Evolutionary conservation across 352 stramenopile genomes (phyloP), one percentile per base, ranked within the genome.

Genomic region (Globisporangium splendens): DNA sequence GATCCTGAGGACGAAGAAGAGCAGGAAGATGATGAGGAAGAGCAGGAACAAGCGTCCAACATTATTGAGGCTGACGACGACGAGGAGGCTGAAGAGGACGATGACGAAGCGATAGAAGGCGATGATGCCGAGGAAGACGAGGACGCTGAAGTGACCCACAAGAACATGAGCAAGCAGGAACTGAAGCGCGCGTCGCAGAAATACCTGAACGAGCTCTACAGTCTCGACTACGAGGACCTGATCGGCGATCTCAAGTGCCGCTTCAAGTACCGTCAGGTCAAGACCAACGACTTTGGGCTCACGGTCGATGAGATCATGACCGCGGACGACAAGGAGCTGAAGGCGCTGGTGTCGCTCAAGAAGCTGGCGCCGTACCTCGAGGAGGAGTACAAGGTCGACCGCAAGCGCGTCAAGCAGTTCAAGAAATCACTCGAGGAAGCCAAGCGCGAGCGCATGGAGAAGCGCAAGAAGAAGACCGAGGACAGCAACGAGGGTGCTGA

Each of bases 171-270:
- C 12, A 56, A 58, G 0, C 67, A 76, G 22, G 73, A 96, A 56
- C 81, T 93, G 47, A 52, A 88, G 57, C 68, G 62, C 22, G 95
- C 95, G 65, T 91, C 96, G 73, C 72, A 96, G 56, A 93, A 98
- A 63, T 93, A 97, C 60, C 72, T 98, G 57, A 93, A 99, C 50
- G 96, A 99, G 62, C 74, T 99, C 10, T 99, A 99, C 72, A 91
- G 96, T 46, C 78, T 99, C 22, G 97, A 99, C 72, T 99, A 99
- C 66, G 97, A 99, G 72, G 97, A 99, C 64, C 88, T 99, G 43
- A 98, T 99, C 62, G 97, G 91, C 20, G 96, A 98, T 62, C 86
- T 99, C 66, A 96, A 96, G 50, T 98, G 93, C 47, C 86, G 97
- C 21, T 99, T 99, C 80, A 98, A 99, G 69, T 99, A 99, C 75